Evolutionary conservation across 2,329 filamentous ascomycete genomes (phyloP).

Genomic region (Ploettnerulaceae sp.): DNA sequence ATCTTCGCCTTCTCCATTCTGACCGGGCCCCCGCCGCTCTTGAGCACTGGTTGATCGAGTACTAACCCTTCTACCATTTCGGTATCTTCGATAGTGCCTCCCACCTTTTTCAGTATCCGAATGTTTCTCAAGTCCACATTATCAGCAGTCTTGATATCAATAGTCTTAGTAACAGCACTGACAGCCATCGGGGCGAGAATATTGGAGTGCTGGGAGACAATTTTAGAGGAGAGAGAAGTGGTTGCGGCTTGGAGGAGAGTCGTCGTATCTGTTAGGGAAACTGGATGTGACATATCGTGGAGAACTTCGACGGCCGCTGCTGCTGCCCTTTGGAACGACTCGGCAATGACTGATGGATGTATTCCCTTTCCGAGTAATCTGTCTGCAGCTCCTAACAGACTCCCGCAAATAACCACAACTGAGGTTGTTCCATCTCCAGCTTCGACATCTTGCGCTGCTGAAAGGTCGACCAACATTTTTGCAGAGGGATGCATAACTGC

Average conservation of each 20-base stretch:
- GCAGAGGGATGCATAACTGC: conserved; percentile 98
- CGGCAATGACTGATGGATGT: conserved; percentile 95
- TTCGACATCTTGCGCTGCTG: conserved; percentile 95
- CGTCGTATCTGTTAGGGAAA: conserved; percentile 79
- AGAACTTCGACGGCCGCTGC: conserved; percentile 83
- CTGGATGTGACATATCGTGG: conserved; percentile 92
- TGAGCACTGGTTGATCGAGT: conserved; percentile 86
- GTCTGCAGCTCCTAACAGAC: conserved; percentile 89
- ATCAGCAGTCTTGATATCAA: conserved; percentile 90
- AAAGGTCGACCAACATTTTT: conserved; percentile 97
- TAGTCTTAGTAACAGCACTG: conserved; percentile 90
- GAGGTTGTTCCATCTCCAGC: conserved; percentile 98
- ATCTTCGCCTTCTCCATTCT: conserved; percentile 98
- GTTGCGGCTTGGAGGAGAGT: conserved; percentile 94
- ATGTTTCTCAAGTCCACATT: conserved; percentile 98
- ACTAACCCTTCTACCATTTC: conserved; percentile 95
- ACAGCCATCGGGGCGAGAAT: conserved; percentile 96
- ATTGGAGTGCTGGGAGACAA: conserved; percentile 95
- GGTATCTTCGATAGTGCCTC: conserved; percentile 96
- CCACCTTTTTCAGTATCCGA: conserved; percentile 93
- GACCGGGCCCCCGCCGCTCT: conserved; percentile 84
- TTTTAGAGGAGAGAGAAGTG: conserved; percentile 96
- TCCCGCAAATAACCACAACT: conserved; percentile 95
- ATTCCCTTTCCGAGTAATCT: conserved; percentile 87
- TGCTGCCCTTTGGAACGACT: conserved; percentile 93